Base-by-base conservation (phyloP, 2,329 filamentous ascomycete genomes). In the Sclerotinia borealis region DNA sequence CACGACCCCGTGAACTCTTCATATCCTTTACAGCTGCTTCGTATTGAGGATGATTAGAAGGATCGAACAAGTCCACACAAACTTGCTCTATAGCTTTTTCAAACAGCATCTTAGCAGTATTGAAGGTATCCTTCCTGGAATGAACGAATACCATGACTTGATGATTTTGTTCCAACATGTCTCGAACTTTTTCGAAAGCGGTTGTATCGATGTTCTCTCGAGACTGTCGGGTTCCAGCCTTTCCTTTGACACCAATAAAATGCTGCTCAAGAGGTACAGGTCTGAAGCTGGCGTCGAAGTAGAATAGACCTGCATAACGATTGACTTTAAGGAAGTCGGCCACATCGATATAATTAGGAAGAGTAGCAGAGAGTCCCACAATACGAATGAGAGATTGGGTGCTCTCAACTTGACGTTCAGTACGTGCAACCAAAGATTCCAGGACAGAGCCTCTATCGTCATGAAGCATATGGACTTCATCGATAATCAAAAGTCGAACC, bases 71-170 rank as follows among this genome's bases (percentile, higher is more conserved):
- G 64, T 96, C 90, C 13, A 86, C 79, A 67, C 89, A 91, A 49
- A 86, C 83, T 45, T 96, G 83, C 39, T 98, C 93, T 2, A 86
- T 80, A 1, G 95, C 95, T 79, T 95, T 92, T 70, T 97, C 88
- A 66, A 90, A 87, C 31, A 99, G 79, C 79, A 89, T 91, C 68
- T 90, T 89, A 51, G 95, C 93, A 1, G 93, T 96, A 66, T 89
- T 84, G 68, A 96, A 86, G 0, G 96, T 99, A 70, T 99, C 96
- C 74, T 96, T 93, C 31, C 95, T 85, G 1, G 93, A 97, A 75
- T 99, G 96, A 13, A 99, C 96, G 75, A 99, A 99, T 0, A 99
- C 93, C 96, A 99, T 99, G 68, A 99, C 85, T 75, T 99, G 95
- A 72, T 99, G 95, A n/a, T 91, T 93, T 64, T 82, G 80, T 73